Percentiles rank a stretch among this genome's conserved stretches.
Evolutionary conservation across 208 protist genomes (phyloP).

Genomic region (Zelonia costaricensis): DNA sequence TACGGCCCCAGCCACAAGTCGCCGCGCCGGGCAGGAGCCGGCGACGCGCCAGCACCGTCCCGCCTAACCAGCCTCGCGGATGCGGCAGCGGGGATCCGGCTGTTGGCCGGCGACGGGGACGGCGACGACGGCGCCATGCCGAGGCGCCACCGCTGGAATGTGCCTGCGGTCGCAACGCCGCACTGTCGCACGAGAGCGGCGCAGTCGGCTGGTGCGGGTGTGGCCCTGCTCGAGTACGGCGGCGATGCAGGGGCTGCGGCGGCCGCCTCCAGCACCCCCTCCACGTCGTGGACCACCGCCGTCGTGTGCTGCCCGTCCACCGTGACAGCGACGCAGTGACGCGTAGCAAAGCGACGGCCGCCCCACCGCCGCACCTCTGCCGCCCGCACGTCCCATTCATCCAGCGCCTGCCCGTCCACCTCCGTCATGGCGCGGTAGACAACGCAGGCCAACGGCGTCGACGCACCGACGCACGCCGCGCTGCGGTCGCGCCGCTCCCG

Average conservation of each 20-base stretch:
- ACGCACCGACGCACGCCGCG: not conserved
- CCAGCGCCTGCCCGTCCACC: slow-evolving; percentile 46
- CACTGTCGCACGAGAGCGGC: not conserved
- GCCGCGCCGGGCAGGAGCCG: not conserved
- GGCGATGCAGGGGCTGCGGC: no score
- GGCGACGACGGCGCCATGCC: not conserved
- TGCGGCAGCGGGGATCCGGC: no score
- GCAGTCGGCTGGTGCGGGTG: no score
- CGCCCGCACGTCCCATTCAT: slow-evolving; percentile 42
- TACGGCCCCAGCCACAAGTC: slow-evolving; percentile 40
- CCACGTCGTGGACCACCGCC: slow-evolving; percentile 48
- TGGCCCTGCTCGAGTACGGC: no score
- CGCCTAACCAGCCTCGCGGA: no score
- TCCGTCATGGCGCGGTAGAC: slow-evolving; percentile 50
- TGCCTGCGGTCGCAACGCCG: not conserved
- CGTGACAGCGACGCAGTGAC: slow-evolving; percentile 71
- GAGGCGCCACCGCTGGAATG: slow-evolving; percentile 5
- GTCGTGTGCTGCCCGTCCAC: slow-evolving; percentile 60
- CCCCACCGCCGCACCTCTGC: slow-evolving; percentile 27
- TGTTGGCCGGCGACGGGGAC: not conserved
- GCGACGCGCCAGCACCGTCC: no score
- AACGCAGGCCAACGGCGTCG: slow-evolving; percentile 19
- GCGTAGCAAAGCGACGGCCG: slow-evolving; percentile 39
- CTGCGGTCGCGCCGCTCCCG: not conserved
- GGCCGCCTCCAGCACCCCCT: slow-evolving; percentile 39